Evolutionary conservation across 2,329 filamentous ascomycete genomes (phyloP), one percentile per base, ranked within the genome.

Genomic region (Incumbomyces delicatus): DNA sequence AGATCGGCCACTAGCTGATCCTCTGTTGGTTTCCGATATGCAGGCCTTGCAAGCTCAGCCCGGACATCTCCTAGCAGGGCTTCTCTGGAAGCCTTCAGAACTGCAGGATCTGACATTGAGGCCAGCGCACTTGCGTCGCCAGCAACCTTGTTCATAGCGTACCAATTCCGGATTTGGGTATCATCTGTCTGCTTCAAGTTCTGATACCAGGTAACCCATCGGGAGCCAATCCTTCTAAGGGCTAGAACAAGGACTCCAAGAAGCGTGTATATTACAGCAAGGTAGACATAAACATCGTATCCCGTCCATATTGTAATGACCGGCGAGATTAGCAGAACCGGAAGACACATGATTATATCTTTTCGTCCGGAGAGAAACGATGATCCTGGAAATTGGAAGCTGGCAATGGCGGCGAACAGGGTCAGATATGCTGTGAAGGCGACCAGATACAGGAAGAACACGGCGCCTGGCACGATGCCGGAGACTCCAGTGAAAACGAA

Each of bases 381-480:
- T n/a, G 73, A 74, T 5, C 71, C 73, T 0, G 70, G 71, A 47
- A 77, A 71, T 49, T 77, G 72, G 63, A 71, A 73, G 17, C 69
- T 73, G n/a, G 70, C 66, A 50, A 74, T 65, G 7, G 67, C 68
- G 41, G 77, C 77, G 37, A 82, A 67, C 1, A 77, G 60, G 13
- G 74, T 75, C 33, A 82, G 69, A 56, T 81, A 81, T 2, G 75
- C 70, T 6, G 77, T 76, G 35, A 82, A 62, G 18, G 70, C 67
- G 30, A 79, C 60, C 2, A 81, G 65, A 51, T 81, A 82, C 39
- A 78, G 70, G 49, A 77, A 71, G 57, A 80, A 82, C 11, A 80
- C 66, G 10, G 77, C 70, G 6, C 72, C 78, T 1, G 68, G 61
- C 10, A 65, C 64, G 16, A 70, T 63, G 1, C 67, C 62, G 37